Evolutionary conservation across 2,329 filamentous ascomycete genomes (phyloP), one percentile per base, ranked within the genome.

Genomic region (Aschersonia sp.): DNA sequence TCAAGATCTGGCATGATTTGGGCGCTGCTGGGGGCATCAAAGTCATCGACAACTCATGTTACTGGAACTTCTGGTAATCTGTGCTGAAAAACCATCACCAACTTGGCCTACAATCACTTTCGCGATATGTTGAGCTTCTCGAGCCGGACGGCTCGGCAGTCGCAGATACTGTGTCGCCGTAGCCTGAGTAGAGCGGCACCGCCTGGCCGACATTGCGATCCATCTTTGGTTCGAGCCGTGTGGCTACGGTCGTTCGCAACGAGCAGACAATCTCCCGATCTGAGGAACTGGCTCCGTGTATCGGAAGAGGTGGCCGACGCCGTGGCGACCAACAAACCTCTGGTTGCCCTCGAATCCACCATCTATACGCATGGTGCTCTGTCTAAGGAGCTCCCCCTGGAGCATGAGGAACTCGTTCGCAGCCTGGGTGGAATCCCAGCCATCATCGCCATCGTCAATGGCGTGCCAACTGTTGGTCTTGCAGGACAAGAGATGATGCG

Each of bases 331-430:
- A 80, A 81, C 49, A 81, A 79, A 57, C 90, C 92, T 1, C 82
- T 98, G 4, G 89, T 98, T 9, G 92, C 90, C 12, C 74, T 98
- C 5, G 92, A 98, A 65, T 88, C 87, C 2, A 95, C 92, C 5
- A 97, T 98, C 56, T 97, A 98, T 65, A 98, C 92, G 1, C 92
- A 98, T 66, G 89, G 88, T 41, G 81, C 84, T 29, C 72, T 98
- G 11, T 86, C 87, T n/a, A 76, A 79, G 35, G 72, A 75, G 43
- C 68, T 78, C 22, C 75, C 83, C 44, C 75, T 94, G 46, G 87
- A 97, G 63, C 77, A 97, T 50, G 87, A 96, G 59, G 79, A 81
- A 10, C 73, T 94, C 41, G 85, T 97, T 45, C 83, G 92, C 43
- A 70, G 73, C 41, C 77, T 88, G 63, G 92, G 92, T 40, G 87